Evolutionary conservation across 495 filamentous ascomycete species (phyloP).

Genomic region (Xylaria scruposa): DNA sequence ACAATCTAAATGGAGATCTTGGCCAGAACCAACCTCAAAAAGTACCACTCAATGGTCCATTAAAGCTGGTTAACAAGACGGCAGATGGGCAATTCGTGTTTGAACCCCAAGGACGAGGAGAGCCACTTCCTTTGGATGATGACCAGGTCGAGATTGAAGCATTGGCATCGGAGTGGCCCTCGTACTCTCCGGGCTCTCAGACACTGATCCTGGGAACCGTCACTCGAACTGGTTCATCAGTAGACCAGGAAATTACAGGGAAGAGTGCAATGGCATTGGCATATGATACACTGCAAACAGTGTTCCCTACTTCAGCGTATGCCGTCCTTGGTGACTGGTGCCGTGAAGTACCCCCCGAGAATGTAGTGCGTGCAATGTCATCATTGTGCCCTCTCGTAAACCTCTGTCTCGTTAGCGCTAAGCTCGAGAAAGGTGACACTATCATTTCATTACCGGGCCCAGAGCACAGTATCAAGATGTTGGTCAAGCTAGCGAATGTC

Average conservation of each 20-base stretch:
- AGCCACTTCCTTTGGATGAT: constrained; percentile 12
- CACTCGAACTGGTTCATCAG: constrained; percentile 16
- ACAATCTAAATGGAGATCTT: constrained; percentile 9
- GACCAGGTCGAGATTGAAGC: constrained; percentile 30
- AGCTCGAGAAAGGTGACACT: constrained; percentile 25
- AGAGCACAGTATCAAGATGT: constrained; percentile 18
- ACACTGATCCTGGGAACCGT: constrained; percentile 28
- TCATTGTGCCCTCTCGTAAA: constrained; percentile 26
- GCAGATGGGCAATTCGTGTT: constrained; percentile 31
- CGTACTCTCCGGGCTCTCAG: constrained; percentile 23
- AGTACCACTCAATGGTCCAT: constrained; percentile 14
- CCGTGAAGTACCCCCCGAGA: neutral
- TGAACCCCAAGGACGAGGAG: constrained; percentile 9
- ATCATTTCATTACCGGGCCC: constrained; percentile 31
- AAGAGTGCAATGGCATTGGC: constrained; percentile 24
- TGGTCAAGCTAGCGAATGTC: constrained; percentile 18
- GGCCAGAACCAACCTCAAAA: constrained; percentile 14
- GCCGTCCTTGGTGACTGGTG: constrained; percentile 25
- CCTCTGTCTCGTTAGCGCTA: constrained; percentile 30
- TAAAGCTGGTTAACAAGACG: constrained; percentile 22
- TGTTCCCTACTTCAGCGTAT: constrained; percentile 27
- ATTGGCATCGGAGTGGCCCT: constrained; percentile 29
- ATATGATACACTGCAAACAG: constrained; percentile 29
- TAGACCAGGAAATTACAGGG: constrained; percentile 11
- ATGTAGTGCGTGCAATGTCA: constrained; percentile 18